Evolutionary conservation across 2,329 filamentous ascomycete genomes (phyloP), one percentile per base, ranked within the genome.

Genomic region (Aaosphaeria pasadenensis): DNA sequence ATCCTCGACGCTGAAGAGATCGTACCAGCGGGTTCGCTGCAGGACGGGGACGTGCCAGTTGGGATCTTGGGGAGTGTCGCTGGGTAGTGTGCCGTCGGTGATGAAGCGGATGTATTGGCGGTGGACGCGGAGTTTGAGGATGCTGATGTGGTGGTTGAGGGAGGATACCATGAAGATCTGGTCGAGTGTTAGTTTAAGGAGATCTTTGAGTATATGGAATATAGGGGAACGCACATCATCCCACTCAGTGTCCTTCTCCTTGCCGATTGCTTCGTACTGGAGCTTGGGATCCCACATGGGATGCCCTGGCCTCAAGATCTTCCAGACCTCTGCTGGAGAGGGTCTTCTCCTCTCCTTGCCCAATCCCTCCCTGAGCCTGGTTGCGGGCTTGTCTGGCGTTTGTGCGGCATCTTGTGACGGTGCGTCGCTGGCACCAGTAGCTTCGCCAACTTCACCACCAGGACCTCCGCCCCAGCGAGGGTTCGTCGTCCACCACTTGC

Each of bases 101-200:
- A 85, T 67, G 54, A 76, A 76, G n/a, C 79, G 74, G 32, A 83
- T 60, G 60, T 85, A 85, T 17, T 74, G 70, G 28, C 70, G 67
- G 60, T 84, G 81, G 40, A 85, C 73, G 31, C 75, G 78, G 42
- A 85, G 70, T 54, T 80, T 81, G 45, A 85, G 62, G 42, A 86
- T 76, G 47, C 78, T 76, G 51, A 85, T 72, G 55, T 86, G 83
- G 64, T 84, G 82, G 61, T 84, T 84, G 53, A 85, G 71, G 28
- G 80, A 80, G 9, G 82, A 84, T 42, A 85, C 58, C 73, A 84
- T 77, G 65, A 81, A 84, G 44, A 85, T 75, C 80, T 85, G 57
- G 38, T 17, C 6, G 29, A 6, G 11, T 39, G 33, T 36, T 36
- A 9, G n/a, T 36, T 9, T 4, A 9, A 36, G 33, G 33, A 36